Evolutionary conservation across 768 basidiomycete genomes (phyloP), one percentile per base, ranked within the genome.

Genomic region (Amyloporia xantha): DNA sequence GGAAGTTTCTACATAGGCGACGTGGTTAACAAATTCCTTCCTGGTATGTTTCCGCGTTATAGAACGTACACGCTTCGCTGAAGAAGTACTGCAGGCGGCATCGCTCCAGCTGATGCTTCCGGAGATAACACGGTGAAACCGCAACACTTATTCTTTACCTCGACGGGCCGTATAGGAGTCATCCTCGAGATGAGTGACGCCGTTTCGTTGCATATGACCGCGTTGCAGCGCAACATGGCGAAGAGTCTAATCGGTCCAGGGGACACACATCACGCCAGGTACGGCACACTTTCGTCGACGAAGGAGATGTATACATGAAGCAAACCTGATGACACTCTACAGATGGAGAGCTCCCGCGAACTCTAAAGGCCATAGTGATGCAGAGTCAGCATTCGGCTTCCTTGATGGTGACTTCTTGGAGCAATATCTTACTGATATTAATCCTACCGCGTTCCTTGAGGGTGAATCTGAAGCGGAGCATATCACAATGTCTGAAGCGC

Each of bases 381-480:
- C 74, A 6, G 77, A 83, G 26, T 57, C 65, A 23, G 74, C 85
- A 1, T 74, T 73, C 35, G 91, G 91, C 13, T 92, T 96, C 72
- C 70, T 96, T 24, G 92, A 96, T 52, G 93, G 92, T 1, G 86
- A 90, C 59, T 87, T 92, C 54, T 61, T 96, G 17, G 88, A 93
- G 63, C 67, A 70, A 17, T 81, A 86, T 63, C 70, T 84, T 45
- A 65, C 64, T 15, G 68, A 59, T 30, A 62, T 72, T 1, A 59
- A 68, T 4, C 64, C 72, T 20, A 66, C 80, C n/a, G 63, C 74
- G 45, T 66, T 88, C 9, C 66, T 84, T 55, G 59, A 68, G 24
- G 88, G 87, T 7, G 65, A 69, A 15, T 79, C 68, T 47, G 73
- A 78, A 44, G 77, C 78, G 2, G 86, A 91, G 65, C 66, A 66